Percentiles rank a stretch among this genome's conserved stretches.
Conservation (phyloP, 2,329 filamentous ascomycete species). For the Tolypocladium paradoxum region DNA sequence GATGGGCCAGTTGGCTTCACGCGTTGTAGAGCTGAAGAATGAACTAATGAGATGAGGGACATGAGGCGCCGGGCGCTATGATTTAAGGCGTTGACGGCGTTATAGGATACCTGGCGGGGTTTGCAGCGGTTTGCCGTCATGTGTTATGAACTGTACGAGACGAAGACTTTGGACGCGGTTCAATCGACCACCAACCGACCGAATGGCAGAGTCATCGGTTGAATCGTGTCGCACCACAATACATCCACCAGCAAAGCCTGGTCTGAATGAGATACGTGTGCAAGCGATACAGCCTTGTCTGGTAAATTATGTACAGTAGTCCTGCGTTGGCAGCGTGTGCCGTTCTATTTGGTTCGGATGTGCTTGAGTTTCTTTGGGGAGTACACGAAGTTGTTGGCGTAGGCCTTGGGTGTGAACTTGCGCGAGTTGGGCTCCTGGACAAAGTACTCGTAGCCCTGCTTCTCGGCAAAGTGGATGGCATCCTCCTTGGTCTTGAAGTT, state of each 20-base stretch:
- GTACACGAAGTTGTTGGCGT: constrained; percentile 94
- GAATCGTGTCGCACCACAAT: background rate
- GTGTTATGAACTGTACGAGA: constrained; percentile 9
- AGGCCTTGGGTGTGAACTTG: constrained; percentile 80
- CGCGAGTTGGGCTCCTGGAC: constrained; percentile 93
- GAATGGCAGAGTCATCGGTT: background rate
- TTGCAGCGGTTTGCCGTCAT: background rate
- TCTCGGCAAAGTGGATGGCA: constrained; percentile 89
- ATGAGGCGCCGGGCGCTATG: background rate
- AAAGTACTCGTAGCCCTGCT: constrained; percentile 98
- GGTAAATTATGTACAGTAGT: constrained; percentile 16
- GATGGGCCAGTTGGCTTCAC: background rate
- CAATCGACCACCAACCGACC: background rate
- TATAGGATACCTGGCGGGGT: background rate
- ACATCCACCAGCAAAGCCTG: background rate
- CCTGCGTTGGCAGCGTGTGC: background rate
- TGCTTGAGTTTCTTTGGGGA: constrained; percentile 78
- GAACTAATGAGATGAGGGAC: background rate
- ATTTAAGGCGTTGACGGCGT: background rate
- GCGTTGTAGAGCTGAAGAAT: background rate
- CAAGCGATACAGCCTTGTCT: background rate
- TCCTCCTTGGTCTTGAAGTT: constrained; percentile 91
- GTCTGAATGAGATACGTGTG: background rate
- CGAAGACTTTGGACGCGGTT: background rate
- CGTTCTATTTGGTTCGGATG: constrained; percentile 63